These are phyloP conservation scores for Vigna hirtella DNA, from an alignment of 306 rosid genomes.

Conservation along the genomic window DNA sequence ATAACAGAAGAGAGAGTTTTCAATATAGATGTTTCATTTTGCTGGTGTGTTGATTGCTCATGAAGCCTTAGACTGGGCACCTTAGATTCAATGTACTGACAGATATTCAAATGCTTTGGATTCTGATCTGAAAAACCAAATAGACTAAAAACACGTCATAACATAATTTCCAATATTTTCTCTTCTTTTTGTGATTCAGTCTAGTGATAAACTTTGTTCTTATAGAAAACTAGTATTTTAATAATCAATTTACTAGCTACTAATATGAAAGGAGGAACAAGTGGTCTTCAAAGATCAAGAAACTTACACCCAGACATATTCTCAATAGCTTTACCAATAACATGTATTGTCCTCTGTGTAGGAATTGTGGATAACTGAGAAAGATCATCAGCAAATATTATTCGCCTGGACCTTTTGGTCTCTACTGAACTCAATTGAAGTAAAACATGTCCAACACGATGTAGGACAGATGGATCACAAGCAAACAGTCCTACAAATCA, in stretches of 20 bases:
- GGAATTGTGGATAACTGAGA: slow-evolving; percentile 76
- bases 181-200: slow-evolving; percentile 13
- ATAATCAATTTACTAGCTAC: neutral
- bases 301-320: slow-evolving; percentile 84
- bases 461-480: slow-evolving; percentile 72
- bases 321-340: slow-evolving; percentile 65
- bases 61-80: slow-evolving; percentile 69
- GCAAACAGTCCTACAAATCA: slow-evolving; percentile 76
- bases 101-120: slow-evolving; percentile 68
- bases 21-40: slow-evolving; percentile 66
- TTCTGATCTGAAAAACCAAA: slow-evolving; percentile 68
- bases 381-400: slow-evolving; percentile 86
- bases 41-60: slow-evolving; percentile 53
- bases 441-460: slow-evolving; percentile 77
- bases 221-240: slow-evolving; percentile 5
- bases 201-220: neutral
- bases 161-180: slow-evolving; percentile 14
- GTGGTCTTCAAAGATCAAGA: slow-evolving; percentile 32
- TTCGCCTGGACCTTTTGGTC: slow-evolving; percentile 64
- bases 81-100: slow-evolving; percentile 71
- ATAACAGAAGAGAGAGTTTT: slow-evolving; percentile 75
- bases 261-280: neutral
- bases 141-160: slow-evolving; percentile 42
- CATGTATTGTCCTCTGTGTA: slow-evolving; percentile 61
- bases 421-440: slow-evolving; percentile 65